A percentile compares a stretch with the other conserved stretches of the same genome.
These are phyloP conservation scores for Corylus americana DNA, from an alignment of 306 rosid genomes.

Conservation along the genomic window DNA sequence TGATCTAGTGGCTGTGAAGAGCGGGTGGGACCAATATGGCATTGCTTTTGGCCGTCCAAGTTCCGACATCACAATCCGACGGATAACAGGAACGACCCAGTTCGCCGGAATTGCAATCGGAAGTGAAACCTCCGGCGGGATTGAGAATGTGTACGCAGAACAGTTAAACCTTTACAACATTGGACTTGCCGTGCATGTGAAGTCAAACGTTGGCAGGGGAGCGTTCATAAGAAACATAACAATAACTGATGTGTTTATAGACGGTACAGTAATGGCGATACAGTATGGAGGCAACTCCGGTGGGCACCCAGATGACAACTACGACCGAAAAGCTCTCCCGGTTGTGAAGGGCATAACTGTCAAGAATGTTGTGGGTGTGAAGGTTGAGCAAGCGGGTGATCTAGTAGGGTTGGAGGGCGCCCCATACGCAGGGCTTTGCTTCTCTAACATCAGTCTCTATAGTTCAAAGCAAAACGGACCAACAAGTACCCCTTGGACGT, in stretches of 20 bases:
- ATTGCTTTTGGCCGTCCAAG: slow-evolving; percentile 77
- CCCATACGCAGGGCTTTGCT: slow-evolving; percentile 76
- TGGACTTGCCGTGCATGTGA: slow-evolving; percentile 85
- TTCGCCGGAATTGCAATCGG: slow-evolving; percentile 81
- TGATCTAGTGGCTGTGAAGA: slow-evolving; percentile 87
- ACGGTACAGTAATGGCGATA: slow-evolving; percentile 52
- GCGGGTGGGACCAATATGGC: slow-evolving; percentile 94
- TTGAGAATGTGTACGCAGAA: slow-evolving; percentile 72
- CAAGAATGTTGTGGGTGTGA: slow-evolving; percentile 69
- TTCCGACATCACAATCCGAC: slow-evolving; percentile 67
- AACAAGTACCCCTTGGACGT: slow-evolving; percentile 66
- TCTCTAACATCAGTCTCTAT: slow-evolving; percentile 63
- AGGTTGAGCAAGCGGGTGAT: slow-evolving; percentile 81
- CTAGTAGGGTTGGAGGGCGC: slow-evolving; percentile 52
- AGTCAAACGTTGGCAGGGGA: slow-evolving; percentile 82
- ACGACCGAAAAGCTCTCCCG: slow-evolving; percentile 73
- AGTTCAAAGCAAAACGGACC: slow-evolving; percentile 30
- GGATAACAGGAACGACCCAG: slow-evolving; percentile 75
- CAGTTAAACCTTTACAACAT: slow-evolving; percentile 70
- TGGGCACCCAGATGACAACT: slow-evolving; percentile 72
- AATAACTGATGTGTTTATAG: slow-evolving; percentile 55
- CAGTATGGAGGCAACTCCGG: slow-evolving; percentile 79
- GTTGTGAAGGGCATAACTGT: slow-evolving; percentile 63
- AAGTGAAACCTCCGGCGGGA: slow-evolving; percentile 97
- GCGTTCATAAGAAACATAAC: slow-evolving; percentile 73